Evolutionary conservation across 139 green algal genomes (phyloP).

Genomic region (Asterochloris sp.): DNA sequence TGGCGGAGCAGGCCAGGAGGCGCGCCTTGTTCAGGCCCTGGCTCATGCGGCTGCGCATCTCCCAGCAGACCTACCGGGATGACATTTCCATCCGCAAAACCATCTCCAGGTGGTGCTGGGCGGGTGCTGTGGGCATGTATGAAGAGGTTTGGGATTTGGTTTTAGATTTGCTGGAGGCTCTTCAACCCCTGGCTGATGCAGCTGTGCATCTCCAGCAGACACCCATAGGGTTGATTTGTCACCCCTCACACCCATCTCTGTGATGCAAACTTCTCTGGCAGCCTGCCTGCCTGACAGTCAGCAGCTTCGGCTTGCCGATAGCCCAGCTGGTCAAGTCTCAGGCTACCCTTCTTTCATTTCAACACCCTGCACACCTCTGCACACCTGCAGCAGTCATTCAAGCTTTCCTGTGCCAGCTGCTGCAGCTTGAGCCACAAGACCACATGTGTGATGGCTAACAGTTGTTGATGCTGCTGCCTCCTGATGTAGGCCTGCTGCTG

Average conservation of each 20-base stretch:
- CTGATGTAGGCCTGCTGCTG: neutral
- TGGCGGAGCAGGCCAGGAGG: slow-evolving; percentile 17
- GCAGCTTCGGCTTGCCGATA: no score
- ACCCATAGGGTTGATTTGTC: neutral
- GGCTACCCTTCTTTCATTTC: no score
- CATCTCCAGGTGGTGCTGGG: slow-evolving; percentile 26
- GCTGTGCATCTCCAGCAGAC: neutral
- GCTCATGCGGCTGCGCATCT: slow-evolving; percentile 67
- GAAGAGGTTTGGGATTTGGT: neutral
- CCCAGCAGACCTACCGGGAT: slow-evolving; percentile 87
- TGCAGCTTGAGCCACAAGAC: neutral
- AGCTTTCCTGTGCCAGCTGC: neutral
- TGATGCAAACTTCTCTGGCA: neutral
- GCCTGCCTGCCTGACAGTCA: neutral
- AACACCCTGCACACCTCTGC: no score
- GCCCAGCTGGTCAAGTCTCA: no score
- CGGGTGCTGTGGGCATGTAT: neutral
- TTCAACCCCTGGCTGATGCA: neutral
- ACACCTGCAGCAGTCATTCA: neutral
- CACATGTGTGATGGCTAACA: neutral
- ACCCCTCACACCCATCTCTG: neutral
- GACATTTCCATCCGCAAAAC: slow-evolving; percentile 74
- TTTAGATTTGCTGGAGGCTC: neutral
- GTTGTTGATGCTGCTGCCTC: neutral
- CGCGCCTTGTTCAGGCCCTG: slow-evolving; percentile 42